Conservation (phyloP, 2,329 filamentous ascomycete genomes). For the Fusarium protoensiforme region DNA sequence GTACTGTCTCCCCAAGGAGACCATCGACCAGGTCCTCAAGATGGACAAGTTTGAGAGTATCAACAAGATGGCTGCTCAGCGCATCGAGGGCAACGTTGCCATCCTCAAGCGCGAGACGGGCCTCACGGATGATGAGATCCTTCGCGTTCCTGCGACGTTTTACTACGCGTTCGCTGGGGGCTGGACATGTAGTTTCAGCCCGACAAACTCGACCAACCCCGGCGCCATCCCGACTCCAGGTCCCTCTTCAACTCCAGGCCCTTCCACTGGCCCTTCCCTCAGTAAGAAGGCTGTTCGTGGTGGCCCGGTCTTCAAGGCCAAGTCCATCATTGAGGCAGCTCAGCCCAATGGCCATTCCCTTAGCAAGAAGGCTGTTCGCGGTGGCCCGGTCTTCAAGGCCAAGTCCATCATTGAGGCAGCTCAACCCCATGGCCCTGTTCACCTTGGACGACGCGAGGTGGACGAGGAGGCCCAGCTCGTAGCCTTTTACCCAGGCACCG, state of each 20-base stretch:
- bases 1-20: slow-evolving; percentile 13
- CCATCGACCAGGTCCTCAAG: slow-evolving; percentile 31
- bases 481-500: slow-evolving; percentile 21
- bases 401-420: slow-evolving; percentile 29
- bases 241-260: neutral
- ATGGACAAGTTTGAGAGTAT: slow-evolving; percentile 4
- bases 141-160: slow-evolving; percentile 34
- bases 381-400: slow-evolving; percentile 4
- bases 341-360: neutral
- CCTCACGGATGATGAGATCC: slow-evolving; percentile 36
- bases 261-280: neutral
- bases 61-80: slow-evolving; percentile 20
- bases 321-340: slow-evolving; percentile 28
- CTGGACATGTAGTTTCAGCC: neutral
- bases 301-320: slow-evolving; percentile 8
- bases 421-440: neutral
- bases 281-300: neutral
- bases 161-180: neutral
- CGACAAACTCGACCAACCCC: neutral
- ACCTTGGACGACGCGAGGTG: neutral
- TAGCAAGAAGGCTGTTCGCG: neutral
- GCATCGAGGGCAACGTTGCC: slow-evolving; percentile 37
- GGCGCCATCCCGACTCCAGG: neutral
- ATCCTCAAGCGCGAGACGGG: slow-evolving; percentile 40
- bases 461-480: neutral